Evolutionary conservation across 2,329 filamentous ascomycete genomes (phyloP).

Genomic region (Trichophyton schoenleinii): DNA sequence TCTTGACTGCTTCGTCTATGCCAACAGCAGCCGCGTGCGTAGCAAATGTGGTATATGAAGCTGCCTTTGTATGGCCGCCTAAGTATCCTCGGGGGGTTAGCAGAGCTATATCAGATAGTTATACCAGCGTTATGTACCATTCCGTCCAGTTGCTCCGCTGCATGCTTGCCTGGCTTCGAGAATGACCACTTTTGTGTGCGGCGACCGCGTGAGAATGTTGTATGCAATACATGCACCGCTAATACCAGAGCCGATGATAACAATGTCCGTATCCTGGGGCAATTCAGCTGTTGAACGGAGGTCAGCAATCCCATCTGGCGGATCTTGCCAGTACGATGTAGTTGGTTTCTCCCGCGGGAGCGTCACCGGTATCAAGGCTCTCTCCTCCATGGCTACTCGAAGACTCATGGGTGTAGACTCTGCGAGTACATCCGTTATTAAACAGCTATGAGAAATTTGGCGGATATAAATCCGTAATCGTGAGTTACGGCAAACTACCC

Average conservation of each 20-base stretch:
- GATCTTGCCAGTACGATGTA: slow-evolving; percentile 25
- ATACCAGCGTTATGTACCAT: slow-evolving; percentile 7
- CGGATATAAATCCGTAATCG: not conserved
- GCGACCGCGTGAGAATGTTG: slow-evolving; percentile 17
- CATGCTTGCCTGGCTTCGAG: slow-evolving; percentile 27
- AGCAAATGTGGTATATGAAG: slow-evolving; percentile 41
- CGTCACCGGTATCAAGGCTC: slow-evolving; percentile 12
- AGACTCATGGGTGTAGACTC: not conserved
- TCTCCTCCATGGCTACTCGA: slow-evolving; percentile 9
- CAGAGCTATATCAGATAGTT: not conserved
- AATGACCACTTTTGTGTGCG: slow-evolving; percentile 22
- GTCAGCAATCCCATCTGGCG: slow-evolving; percentile 19
- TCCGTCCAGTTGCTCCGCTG: slow-evolving; percentile 14
- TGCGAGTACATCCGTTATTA: not conserved
- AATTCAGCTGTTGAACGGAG: slow-evolving; percentile 16
- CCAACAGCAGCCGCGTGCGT: slow-evolving; percentile 37
- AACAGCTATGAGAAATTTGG: not conserved
- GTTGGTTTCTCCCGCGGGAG: slow-evolving; percentile 20
- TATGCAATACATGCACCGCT: slow-evolving; percentile 25
- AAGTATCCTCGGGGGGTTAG: not conserved
- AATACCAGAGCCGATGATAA: slow-evolving; percentile 31
- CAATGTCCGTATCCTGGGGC: slow-evolving; percentile 21
- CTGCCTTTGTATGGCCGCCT: slow-evolving; percentile 40
- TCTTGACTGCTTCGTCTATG: slow-evolving; percentile 37
- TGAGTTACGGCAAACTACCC: too few relatives aligned